Evolutionary conservation across 164 flowering plant genomes (phyloP).

Genomic region (Cinnamomum chago): DNA sequence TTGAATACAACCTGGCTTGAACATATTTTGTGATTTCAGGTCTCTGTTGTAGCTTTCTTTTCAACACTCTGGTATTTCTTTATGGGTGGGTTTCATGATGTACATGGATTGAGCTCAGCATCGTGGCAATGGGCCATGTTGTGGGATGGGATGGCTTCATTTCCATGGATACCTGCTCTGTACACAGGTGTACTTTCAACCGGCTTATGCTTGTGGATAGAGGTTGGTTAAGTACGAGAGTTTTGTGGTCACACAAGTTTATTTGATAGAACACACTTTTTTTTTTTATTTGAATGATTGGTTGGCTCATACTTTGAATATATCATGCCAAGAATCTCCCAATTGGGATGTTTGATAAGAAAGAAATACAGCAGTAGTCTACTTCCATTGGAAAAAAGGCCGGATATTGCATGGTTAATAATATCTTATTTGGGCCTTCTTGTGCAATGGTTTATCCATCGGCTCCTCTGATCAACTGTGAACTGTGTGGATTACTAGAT

Average conservation of each 20-base stretch:
- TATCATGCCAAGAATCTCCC: neutral
- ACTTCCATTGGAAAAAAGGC: neutral
- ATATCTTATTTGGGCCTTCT: neutral
- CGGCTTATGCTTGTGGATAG: constrained; percentile 77
- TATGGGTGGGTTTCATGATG: constrained; percentile 33
- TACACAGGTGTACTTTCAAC: constrained; percentile 82
- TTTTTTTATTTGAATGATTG: too few relatives aligned
- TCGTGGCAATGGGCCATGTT: constrained; percentile 49
- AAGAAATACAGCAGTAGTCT: neutral
- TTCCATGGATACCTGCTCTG: constrained; percentile 89
- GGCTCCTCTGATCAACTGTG: neutral
- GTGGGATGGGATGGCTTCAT: constrained; percentile 40
- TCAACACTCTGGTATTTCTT: constrained; percentile 60
- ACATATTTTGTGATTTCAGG: constrained; percentile 29
- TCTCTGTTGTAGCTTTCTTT: constrained; percentile 52
- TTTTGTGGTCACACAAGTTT: neutral
- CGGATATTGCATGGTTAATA: neutral
- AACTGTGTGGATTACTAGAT: neutral
- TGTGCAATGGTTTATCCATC: neutral
- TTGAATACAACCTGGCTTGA: neutral
- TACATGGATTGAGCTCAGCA: constrained; percentile 26
- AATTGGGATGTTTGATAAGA: neutral
- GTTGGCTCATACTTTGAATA: too few relatives aligned
- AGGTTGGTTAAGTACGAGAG: constrained; percentile 36
- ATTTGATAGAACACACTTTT: neutral